Base-by-base conservation (phyloP, 352 stramenopile genomes). In the Phytophthora ramorum region DNA sequence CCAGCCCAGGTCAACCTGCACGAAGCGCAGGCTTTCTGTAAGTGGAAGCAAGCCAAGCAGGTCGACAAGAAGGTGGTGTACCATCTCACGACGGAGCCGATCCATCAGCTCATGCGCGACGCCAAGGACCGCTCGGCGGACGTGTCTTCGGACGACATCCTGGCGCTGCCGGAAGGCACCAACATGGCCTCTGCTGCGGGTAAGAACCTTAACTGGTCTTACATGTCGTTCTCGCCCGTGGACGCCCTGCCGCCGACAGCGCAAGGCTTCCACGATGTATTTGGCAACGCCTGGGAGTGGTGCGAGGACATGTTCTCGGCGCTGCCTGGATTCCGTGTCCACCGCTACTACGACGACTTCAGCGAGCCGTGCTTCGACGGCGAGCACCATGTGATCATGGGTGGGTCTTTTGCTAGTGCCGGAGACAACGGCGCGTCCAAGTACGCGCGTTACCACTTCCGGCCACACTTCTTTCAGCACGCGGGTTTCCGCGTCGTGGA, bases 301-400 rank as follows among this genome's bases (percentile, higher is more conserved):
- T 98, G 90, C 37, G 95, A 99, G 69, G 96, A 99, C 78, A 83
- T 93, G 69, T 98, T 99, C 63, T 96, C 91, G 49, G 87, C 96
- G 38, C 84, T 99, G 9, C 89, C 95, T 13, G 91, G 91, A 26
- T 98, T 98, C 67, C 74, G 93, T 28, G 78, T 97, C 43, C 88
- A 96, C 66, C 76, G 73, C 54, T 93, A 98, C 45, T 99, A 99
- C 79, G 96, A 99, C 74, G 96, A 99, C 75, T 99, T 99, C 66
- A 98, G 91, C 28, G 94, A 96, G 45, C 97, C 97, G n/a, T 99
- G 96, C 77, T 99, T 98, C 73, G 97, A 99, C 70, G 96, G 96
- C 30, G 95, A 98, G 62, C 96, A 99, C 79, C 87, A 96, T 35
- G 85, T 99, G 62, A 99, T 99, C 81, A 92, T 98, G 67, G 97